Base-by-base conservation (phyloP, 495 filamentous ascomycete species). In the Xylaria grammica region DNA sequence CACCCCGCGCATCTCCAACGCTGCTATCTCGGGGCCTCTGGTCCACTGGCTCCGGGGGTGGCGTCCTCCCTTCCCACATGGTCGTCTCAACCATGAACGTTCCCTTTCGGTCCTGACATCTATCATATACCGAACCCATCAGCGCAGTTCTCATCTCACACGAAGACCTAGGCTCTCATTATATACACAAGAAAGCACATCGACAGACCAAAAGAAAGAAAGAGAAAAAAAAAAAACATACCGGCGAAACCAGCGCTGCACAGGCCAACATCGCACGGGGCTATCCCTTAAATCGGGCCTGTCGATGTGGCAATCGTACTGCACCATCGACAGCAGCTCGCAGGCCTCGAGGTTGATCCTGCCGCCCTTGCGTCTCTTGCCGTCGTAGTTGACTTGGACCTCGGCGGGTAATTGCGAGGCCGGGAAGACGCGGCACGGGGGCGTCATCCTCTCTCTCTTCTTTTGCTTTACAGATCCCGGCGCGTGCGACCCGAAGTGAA, bases 1-100 rank as follows among this genome's bases (percentile, higher is more conserved):
- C 62, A 65, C 62, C 62, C 5, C 19, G 15, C 20, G n/a, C 32
- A 10, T 52, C 32, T 20, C 36, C 38, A 44, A 34, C n/a, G 36
- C n/a, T 44, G 19, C 20, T 38, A 44, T 19, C 38, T 27, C 32
- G 10, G 13, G 24, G 15, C 4, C 52, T 4, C 17, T 40, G 6
- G 9, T 26, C 38, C 57, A 42, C 29, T 27, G 19, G 10, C 30
- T 62, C 55, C 38, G 55, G 24, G 11, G n/a, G 9, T 46, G 38
- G 34, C 27, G 29, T 54, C 11, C 63, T 69, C 52, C 72, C 77
- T 72, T 95, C 91, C 90, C 90, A 94, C 52, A 84, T 79, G 24
- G 92, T 96, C 26, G 92, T 96, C 76, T 97, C 93, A 10, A 93
- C 90, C 65, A 83, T 90, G 74, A 94, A 86, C 19, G 24, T 77